These are phyloP conservation scores for Fusarium burgessii DNA, from an alignment of 2,329 filamentous ascomycete genomes.

Conservation along the genomic window DNA sequence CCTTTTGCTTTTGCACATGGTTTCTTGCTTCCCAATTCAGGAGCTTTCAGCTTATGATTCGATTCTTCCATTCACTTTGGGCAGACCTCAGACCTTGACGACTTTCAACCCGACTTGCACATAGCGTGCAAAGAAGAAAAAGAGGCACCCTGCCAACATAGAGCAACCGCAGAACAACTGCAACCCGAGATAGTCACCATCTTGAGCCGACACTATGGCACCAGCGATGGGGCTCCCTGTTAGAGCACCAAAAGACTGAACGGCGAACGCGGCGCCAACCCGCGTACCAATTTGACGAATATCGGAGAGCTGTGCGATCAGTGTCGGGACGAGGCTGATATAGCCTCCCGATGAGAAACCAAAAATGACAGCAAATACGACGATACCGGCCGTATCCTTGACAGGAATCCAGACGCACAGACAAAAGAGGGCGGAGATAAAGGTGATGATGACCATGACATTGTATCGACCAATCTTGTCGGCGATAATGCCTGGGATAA, in stretches of 20 bases:
- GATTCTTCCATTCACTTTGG: background rate
- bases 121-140: conserved; percentile 50
- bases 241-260: conserved; percentile 73
- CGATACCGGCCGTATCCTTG: conserved; percentile 65
- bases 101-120: conserved; percentile 52
- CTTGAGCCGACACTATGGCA: conserved; percentile 64
- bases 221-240: conserved; percentile 77
- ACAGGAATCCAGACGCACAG: conserved; percentile 63
- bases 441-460: conserved; percentile 64
- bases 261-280: conserved; percentile 72
- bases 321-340: conserved; percentile 70
- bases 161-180: conserved; percentile 74
- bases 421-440: conserved; percentile 59
- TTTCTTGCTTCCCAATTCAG: background rate
- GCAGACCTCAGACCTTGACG: conserved; percentile 48
- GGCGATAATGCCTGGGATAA: conserved; percentile 62
- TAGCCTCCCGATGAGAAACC: conserved; percentile 77
- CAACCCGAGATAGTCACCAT: conserved; percentile 68
- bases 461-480: conserved; percentile 61
- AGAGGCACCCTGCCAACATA: conserved; percentile 49
- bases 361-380: conserved; percentile 75
- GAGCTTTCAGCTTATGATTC: background rate
- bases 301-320: conserved; percentile 78
- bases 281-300: conserved; percentile 77
- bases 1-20: background rate